phyloP scores from a whole-genome alignment of 2,329 filamentous ascomycete species.

The Trichophyton verrucosum region DNA sequence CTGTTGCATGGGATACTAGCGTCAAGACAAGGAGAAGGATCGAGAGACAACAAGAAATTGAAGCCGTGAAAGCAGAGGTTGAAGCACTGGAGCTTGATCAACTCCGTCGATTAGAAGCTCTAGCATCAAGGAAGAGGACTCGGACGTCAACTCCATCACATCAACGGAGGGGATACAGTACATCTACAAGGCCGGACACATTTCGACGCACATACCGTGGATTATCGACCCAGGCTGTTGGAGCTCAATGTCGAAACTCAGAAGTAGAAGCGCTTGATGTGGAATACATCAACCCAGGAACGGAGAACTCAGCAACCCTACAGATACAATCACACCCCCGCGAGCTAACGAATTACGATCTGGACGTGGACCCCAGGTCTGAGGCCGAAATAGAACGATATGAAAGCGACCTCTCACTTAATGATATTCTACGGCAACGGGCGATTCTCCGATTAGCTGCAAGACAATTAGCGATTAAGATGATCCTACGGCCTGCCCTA shows the following conservation, averaged over 20 bases:
- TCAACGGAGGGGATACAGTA: constrained; percentile 14
- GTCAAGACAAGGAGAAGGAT: constrained; percentile 29
- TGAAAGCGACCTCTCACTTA: constrained; percentile 1
- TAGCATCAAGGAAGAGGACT: constrained; percentile 19
- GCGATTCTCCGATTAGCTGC: constrained; percentile 29
- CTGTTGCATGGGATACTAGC: constrained; percentile 30
- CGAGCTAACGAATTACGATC: not conserved
- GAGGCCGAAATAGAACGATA: not conserved
- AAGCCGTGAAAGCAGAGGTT: constrained; percentile 32
- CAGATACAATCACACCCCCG: not conserved
- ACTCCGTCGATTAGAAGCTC: constrained; percentile 22
- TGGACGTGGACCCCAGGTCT: not conserved
- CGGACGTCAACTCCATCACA: constrained; percentile 14
- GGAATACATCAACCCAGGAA: not conserved
- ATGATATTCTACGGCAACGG: constrained; percentile 14
- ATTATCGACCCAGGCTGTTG: not conserved
- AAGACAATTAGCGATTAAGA: constrained; percentile 28
- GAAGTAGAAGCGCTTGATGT: not conserved
- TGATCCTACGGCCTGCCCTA: constrained; percentile 28
- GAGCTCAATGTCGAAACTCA: not conserved
- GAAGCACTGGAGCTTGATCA: constrained; percentile 30
- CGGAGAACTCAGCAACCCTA: not conserved
- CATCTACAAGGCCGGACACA: not conserved
- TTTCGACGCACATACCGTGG: not conserved
- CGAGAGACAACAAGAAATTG: constrained; percentile 33